Evolutionary conservation across 441 rosid genomes (phyloP).

Genomic region (Corymbia calophylla): DNA sequence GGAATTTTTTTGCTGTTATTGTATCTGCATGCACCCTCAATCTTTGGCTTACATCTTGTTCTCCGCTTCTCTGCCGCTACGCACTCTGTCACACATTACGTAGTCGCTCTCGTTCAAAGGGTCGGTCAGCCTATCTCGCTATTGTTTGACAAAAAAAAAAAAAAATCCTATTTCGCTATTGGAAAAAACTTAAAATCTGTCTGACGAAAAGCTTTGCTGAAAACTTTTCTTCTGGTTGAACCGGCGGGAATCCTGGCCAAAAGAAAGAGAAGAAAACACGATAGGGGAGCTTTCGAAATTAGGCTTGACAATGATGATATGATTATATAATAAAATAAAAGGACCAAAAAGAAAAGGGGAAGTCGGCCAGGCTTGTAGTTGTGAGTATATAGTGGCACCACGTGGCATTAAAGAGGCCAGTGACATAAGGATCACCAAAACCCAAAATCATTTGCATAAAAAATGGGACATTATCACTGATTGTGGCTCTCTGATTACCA

Average conservation of each 20-base stretch:
- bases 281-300: neutral
- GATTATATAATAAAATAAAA: neutral
- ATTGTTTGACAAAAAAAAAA: no score
- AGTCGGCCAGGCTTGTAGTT: neutral
- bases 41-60: neutral
- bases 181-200: neutral
- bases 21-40: neutral
- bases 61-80: neutral
- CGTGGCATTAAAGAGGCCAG: neutral
- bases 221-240: neutral
- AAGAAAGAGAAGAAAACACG: neutral
- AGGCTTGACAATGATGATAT: neutral
- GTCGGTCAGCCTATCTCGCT: no score
- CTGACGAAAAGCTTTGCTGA: neutral
- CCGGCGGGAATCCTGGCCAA: neutral
- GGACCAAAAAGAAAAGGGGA: neutral
- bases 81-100: neutral
- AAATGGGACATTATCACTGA: neutral
- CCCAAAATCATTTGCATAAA: neutral
- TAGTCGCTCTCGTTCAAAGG: no score
- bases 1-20: neutral
- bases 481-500: neutral
- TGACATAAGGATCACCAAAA: neutral
- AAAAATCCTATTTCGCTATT: no score
- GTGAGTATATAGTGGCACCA: neutral